A percentile compares a stretch with the other conserved stretches of the same genome.
phyloP scores from a whole-genome alignment of 805 yeast species.

The Candida broadrunensis region DNA sequence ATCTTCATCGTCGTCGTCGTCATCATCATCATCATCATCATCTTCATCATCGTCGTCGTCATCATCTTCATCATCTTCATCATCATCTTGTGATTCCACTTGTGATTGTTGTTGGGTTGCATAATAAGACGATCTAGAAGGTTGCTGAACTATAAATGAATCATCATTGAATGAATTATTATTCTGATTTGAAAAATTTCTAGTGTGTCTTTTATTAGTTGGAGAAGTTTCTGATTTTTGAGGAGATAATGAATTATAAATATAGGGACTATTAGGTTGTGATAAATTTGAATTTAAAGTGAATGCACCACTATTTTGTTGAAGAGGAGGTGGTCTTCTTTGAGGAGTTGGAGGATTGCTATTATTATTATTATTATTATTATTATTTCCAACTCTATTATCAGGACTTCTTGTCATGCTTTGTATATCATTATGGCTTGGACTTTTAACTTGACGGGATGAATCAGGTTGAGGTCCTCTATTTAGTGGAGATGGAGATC shows the following conservation, averaged over 20 bases:
- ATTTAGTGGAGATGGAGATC: neutral
- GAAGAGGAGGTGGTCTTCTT: neutral
- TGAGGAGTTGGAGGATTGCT: neutral
- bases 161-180: conserved; percentile 1
- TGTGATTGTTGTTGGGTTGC: neutral
- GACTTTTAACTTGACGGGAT: neutral
- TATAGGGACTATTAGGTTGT: neutral
- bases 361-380: neutral
- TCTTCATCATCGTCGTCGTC: conserved; percentile 10
- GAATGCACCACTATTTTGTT: neutral
- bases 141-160: neutral
- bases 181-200: neutral
- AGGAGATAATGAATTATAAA: neutral
- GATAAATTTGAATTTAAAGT: neutral
- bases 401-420: neutral
- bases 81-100: conserved; percentile 6
- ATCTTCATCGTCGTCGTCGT: conserved; percentile 8
- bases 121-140: neutral
- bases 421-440: no score
- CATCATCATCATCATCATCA: conserved; percentile 9
- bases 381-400: no score
- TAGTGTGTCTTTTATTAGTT: neutral
- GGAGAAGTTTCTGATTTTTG: neutral
- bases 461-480: neutral
- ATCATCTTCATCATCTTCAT: conserved; percentile 8